These are phyloP conservation scores for Ganoderma lucidum DNA, from an alignment of 1,284 basidiomycete species.

Conservation along the genomic window DNA sequence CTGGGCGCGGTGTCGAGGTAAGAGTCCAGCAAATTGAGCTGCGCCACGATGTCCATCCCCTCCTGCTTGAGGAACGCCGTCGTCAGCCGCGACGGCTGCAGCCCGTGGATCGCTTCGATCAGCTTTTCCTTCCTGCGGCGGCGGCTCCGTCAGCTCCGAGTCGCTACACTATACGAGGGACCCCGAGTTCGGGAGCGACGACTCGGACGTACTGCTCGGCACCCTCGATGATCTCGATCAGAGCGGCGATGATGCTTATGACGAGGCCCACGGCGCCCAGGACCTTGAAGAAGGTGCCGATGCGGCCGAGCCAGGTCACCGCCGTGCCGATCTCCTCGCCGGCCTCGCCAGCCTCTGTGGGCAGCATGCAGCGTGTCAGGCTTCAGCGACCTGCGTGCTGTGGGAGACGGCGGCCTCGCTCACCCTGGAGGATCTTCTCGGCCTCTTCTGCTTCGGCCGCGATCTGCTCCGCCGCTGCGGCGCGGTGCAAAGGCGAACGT, in stretches of 20 bases:
- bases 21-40: background rate
- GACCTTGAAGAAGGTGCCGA: background rate
- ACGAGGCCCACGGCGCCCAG: background rate
- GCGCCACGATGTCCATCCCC: background rate
- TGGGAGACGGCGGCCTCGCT: background rate
- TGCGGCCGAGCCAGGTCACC: background rate
- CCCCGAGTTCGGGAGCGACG: too few species aligned
- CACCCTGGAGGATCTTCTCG: background rate
- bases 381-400: background rate
- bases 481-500: background rate
- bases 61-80: background rate
- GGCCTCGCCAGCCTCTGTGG: background rate
- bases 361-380: background rate
- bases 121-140: background rate
- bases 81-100: background rate
- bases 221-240: background rate
- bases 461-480: background rate
- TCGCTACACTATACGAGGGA: too few species aligned
- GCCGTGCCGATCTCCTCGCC: background rate
- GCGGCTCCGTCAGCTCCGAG: too few species aligned
- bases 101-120: background rate
- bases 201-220: background rate
- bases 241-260: background rate
- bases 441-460: background rate
- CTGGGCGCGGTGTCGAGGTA: conserved; percentile 1